These are phyloP conservation scores for Xylariaceae sp. DNA, from an alignment of 2,329 filamentous ascomycete genomes.

Conservation along the genomic window DNA sequence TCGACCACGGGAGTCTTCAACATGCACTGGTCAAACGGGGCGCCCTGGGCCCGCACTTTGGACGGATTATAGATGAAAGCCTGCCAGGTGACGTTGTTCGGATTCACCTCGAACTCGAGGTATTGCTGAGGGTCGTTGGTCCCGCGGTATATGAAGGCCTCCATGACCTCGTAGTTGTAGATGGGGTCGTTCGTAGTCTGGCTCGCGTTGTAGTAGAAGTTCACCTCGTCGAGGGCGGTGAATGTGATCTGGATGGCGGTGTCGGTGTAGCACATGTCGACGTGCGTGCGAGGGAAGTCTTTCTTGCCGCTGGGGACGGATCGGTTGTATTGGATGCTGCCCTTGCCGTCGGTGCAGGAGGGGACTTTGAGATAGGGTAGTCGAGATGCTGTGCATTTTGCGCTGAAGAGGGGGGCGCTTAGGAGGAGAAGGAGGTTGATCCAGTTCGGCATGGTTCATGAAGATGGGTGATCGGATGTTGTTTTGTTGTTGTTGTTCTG, in stretches of 20 bases:
- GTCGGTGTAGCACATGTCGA: conserved; percentile 43
- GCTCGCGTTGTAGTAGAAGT: conserved; percentile 41
- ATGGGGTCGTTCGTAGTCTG: conserved; percentile 43
- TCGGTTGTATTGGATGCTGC: conserved; percentile 36
- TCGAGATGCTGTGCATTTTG: conserved; percentile 10
- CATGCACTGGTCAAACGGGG: conserved; percentile 41
- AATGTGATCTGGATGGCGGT: conserved; percentile 38
- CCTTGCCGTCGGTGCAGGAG: conserved; percentile 33
- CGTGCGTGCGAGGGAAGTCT: conserved; percentile 40
- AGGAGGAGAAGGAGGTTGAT: conserved; percentile 18
- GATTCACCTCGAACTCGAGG: conserved; percentile 46
- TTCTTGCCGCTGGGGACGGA: conserved; percentile 37
- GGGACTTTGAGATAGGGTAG: conserved; percentile 34
- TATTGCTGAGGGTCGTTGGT: conserved; percentile 43
- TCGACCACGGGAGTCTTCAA: conserved; percentile 37
- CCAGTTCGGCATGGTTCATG: conserved; percentile 8
- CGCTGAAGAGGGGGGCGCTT: conserved; percentile 16
- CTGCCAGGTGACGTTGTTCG: conserved; percentile 47
- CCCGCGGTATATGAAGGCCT: conserved; percentile 43
- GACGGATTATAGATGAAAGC: conserved; percentile 47
- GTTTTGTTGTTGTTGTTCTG: not conserved
- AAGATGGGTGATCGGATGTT: not conserved
- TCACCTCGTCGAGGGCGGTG: conserved; percentile 41
- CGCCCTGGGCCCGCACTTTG: conserved; percentile 37
- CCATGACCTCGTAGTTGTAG: conserved; percentile 47